Conservation (phyloP, 768 basidiomycete species). For the Trametes punicea region DNA sequence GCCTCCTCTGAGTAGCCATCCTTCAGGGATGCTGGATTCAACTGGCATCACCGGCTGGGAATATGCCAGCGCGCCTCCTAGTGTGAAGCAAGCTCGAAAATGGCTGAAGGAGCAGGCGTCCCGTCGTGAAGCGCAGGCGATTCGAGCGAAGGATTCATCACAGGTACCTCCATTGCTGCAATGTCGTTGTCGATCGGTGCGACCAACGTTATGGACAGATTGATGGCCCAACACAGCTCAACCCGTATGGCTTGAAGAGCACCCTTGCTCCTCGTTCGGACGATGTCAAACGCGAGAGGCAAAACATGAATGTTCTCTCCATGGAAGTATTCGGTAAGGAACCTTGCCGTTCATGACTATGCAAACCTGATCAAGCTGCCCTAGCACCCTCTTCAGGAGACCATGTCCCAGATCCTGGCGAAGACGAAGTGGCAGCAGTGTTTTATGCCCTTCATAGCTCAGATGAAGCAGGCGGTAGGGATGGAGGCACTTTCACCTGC, state of each 20-base stretch:
- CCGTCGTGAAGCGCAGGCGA: not conserved
- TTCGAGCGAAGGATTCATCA: conserved; percentile 37
- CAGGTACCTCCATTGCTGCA: conserved; percentile 41
- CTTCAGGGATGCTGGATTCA: conserved; percentile 19
- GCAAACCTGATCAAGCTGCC: too few relatives aligned
- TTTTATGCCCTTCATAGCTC: conserved; percentile 73
- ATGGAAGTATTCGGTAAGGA: conserved; percentile 81
- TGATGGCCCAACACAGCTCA: conserved; percentile 72
- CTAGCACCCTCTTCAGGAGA: conserved; percentile 58
- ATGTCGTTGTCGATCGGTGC: not conserved
- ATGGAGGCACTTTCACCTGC: conserved; percentile 32
- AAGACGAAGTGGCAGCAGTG: conserved; percentile 62
- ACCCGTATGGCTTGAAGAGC: conserved; percentile 64
- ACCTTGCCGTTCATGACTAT: not conserved
- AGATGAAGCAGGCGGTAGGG: conserved; percentile 34
- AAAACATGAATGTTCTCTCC: conserved; percentile 75
- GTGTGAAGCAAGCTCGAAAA: conserved; percentile 45
- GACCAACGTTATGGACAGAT: conserved; percentile 40
- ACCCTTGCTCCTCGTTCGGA: conserved; percentile 44
- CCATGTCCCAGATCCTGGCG: conserved; percentile 61
- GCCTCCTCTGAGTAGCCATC: not conserved
- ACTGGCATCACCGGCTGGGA: conserved; percentile 68
- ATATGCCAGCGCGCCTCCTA: conserved; percentile 70
- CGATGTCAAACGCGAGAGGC: conserved; percentile 50
- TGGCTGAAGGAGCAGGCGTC: conserved; percentile 46